These are phyloP conservation scores for Aspergillus luchuensis DNA, from an alignment of 2,329 filamentous ascomycete genomes.

Conservation along the genomic window DNA sequence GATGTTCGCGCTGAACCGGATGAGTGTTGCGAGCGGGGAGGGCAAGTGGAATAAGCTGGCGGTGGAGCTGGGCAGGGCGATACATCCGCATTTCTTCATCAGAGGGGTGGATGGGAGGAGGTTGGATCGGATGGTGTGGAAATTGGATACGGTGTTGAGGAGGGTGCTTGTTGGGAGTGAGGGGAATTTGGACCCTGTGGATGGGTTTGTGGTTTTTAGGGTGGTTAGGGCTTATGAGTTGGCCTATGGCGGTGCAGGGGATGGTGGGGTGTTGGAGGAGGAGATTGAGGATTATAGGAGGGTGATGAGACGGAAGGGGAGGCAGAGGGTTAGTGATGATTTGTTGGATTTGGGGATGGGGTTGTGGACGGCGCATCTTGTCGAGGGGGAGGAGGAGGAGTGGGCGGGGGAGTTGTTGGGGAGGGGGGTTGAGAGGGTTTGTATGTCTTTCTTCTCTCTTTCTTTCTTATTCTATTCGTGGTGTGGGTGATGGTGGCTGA, in stretches of 20 bases:
- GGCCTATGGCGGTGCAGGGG: conserved; percentile 10
- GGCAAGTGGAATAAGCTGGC: conserved; percentile 54
- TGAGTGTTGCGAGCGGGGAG: conserved; percentile 52
- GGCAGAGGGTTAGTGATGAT: conserved; percentile 51
- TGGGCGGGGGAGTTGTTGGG: conserved; percentile 50
- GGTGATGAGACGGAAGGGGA: conserved; percentile 51
- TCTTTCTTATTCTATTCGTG: neutral
- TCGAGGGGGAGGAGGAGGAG: conserved; percentile 43
- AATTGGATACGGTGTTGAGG: conserved; percentile 55
- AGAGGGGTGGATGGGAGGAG: conserved; percentile 25
- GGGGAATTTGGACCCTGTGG: conserved; percentile 59
- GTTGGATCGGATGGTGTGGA: conserved; percentile 57
- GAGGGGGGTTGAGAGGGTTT: conserved; percentile 41
- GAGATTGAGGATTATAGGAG: conserved; percentile 58
- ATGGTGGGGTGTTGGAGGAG: conserved; percentile 38
- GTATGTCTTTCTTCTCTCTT: conserved; percentile 25
- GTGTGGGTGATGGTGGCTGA: neutral
- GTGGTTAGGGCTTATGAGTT: conserved; percentile 50
- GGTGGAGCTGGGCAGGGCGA: conserved; percentile 54
- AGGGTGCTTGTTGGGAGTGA: conserved; percentile 52
- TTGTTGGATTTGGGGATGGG: conserved; percentile 62
- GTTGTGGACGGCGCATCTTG: conserved; percentile 59
- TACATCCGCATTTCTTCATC: conserved; percentile 57
- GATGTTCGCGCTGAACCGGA: conserved; percentile 64
- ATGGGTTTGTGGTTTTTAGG: conserved; percentile 55